Base-by-base conservation (phyloP, 805 yeast species). In the Blastobotrys parvus region DNA sequence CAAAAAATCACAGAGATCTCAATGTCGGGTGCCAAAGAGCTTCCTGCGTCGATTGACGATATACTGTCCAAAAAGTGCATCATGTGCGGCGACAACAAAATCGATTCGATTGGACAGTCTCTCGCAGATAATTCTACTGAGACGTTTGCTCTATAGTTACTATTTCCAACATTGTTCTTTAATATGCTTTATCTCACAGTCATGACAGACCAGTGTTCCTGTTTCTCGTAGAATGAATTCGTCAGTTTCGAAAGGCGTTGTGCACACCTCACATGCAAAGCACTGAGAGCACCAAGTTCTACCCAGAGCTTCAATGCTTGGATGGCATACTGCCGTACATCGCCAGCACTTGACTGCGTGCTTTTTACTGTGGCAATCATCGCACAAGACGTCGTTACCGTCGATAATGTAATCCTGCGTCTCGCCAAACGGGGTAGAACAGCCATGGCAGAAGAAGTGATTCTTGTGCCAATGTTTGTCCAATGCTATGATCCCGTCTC, bases 41-140 rank as follows among this genome's bases (percentile, higher is more conserved):
- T 39, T 31, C 40, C 46, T 16, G 50, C 45, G 41, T 51, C 36
- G 35, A 45, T 43, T 23, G 90, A 85, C 51, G 63, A 67, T 1
- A 52, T 84, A 15, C 59, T 89, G 16, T 66, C 78, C 0, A 71
- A 72, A 20, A 82, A 78, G 49, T 88, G 97, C 61, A 72, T 80
- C 8, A 61, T 87, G n/a, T 89, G 96, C 60, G 80, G 86, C 45
- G 94, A 84, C 43, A 64, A 76, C 43, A 80, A 74, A 59, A 79
- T 89, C 45, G 82, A 78, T 40, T 70, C 74, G 13, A 71, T 89
- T 41, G 95, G 88, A 53, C 74, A 74, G 41, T 77, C 80, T 4
- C 67, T 86, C 56, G 61, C 30, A 23, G 35, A 20, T 31, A 3
- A 32, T 31, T 35, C 5, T 35, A 41, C 17, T 17, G 11, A 18